These are phyloP conservation scores for Xylariaceae sp. DNA, from an alignment of 2,329 filamentous ascomycete genomes.

Conservation along the genomic window DNA sequence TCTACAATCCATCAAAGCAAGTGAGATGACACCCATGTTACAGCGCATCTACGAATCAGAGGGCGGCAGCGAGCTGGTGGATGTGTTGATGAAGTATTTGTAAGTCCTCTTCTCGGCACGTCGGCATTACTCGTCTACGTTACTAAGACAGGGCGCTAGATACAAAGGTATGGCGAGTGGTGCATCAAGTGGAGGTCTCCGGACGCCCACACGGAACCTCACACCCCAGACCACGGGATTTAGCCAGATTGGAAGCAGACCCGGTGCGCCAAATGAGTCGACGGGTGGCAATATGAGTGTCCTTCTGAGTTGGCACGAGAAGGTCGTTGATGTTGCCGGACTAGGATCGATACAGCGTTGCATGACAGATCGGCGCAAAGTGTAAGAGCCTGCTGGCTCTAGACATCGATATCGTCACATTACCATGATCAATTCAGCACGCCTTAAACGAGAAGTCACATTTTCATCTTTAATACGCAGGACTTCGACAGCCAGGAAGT, in stretches of 20 bases:
- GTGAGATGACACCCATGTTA: constrained; percentile 88
- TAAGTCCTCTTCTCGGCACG: constrained; percentile 43
- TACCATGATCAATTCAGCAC: neutral
- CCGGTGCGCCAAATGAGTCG: constrained; percentile 54
- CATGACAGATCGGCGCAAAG: constrained; percentile 94
- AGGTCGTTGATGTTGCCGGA: constrained; percentile 90
- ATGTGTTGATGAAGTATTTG: constrained; percentile 97
- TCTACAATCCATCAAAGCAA: constrained; percentile 90
- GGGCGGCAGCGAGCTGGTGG: constrained; percentile 77
- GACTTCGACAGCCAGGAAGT: neutral
- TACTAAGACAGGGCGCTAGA: constrained; percentile 39
- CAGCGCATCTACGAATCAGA: constrained; percentile 72
- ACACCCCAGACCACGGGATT: constrained; percentile 82
- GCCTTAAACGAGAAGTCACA: neutral
- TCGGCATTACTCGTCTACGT: neutral
- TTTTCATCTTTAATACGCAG: neutral
- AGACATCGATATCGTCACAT: constrained; percentile 5
- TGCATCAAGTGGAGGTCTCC: constrained; percentile 35
- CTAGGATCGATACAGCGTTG: constrained; percentile 86
- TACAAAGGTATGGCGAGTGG: constrained; percentile 80
- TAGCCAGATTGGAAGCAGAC: constrained; percentile 64
- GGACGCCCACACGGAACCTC: constrained; percentile 44
- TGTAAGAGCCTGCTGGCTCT: constrained; percentile 41
- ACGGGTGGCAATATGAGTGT: constrained; percentile 93
- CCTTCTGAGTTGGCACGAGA: constrained; percentile 96